Conservation (phyloP, 352 stramenopile species). For the Phytopythium mirpurense region DNA sequence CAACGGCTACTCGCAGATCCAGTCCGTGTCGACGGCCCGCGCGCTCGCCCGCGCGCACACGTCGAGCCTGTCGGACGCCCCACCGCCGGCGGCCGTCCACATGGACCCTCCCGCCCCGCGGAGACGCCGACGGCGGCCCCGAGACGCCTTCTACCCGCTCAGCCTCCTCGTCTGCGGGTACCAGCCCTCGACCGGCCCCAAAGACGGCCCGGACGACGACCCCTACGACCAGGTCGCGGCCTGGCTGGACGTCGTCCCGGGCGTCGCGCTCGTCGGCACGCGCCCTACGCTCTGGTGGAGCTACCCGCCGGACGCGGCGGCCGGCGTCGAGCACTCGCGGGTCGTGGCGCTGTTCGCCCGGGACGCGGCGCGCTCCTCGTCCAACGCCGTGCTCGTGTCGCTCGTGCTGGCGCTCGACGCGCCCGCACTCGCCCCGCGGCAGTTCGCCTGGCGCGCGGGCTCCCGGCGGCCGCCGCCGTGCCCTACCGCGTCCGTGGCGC, state of each 20-base stretch:
- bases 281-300: slow-evolving; percentile 50
- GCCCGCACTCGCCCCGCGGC: slow-evolving; percentile 36
- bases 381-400: slow-evolving; percentile 54
- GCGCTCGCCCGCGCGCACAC: slow-evolving; percentile 25
- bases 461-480: slow-evolving; percentile 36
- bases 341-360: slow-evolving; percentile 47
- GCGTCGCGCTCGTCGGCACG: slow-evolving; percentile 29
- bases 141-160: slow-evolving; percentile 27
- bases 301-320: slow-evolving; percentile 27
- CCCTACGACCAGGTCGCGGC: slow-evolving; percentile 8
- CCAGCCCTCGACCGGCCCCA: slow-evolving; percentile 22
- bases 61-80: background rate
- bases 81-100: too few species aligned
- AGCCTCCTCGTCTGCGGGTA: slow-evolving; percentile 53
- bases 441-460: slow-evolving; percentile 63
- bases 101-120: background rate
- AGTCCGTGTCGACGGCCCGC: slow-evolving; percentile 55
- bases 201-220: too few species aligned
- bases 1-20: slow-evolving; percentile 72
- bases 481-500: background rate
- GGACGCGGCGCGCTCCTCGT: slow-evolving; percentile 42
- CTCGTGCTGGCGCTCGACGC: slow-evolving; percentile 61
- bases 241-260: slow-evolving; percentile 32
- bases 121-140: slow-evolving; percentile 1
- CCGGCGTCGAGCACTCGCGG: slow-evolving; percentile 34